These are phyloP conservation scores for Recurvomyces mirabilis DNA, from an alignment of 495 filamentous ascomycete species.

Conservation along the genomic window DNA sequence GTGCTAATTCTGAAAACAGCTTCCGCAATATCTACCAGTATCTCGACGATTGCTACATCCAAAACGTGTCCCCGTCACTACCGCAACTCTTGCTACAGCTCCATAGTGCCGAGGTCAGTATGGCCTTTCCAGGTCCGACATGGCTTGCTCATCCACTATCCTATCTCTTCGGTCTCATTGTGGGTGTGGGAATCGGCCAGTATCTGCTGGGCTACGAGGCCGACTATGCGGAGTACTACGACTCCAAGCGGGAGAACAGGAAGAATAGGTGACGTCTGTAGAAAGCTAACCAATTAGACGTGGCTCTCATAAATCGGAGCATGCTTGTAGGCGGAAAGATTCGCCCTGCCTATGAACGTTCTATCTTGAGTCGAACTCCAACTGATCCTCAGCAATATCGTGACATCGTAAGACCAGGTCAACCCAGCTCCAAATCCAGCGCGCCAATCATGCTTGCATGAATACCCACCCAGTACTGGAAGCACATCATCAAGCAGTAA, in stretches of 20 bases:
- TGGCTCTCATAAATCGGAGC: too few relatives aligned
- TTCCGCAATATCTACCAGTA: conserved; percentile 16
- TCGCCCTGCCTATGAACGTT: too few relatives aligned
- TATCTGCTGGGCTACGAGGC: conserved; percentile 12
- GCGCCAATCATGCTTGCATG: too few relatives aligned
- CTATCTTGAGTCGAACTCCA: too few relatives aligned
- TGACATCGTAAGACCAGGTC: too few relatives aligned
- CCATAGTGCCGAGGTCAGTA: conserved; percentile 11
- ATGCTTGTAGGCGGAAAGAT: too few relatives aligned
- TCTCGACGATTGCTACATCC: conserved; percentile 11
- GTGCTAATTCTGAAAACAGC: conserved; percentile 1
- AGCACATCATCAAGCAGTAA: too few relatives aligned
- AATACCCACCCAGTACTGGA: too few relatives aligned
- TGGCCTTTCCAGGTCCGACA: conserved; percentile 10
- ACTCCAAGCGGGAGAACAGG: background rate
- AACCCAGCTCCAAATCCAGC: too few relatives aligned
- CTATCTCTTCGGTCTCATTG: conserved; percentile 9
- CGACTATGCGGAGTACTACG: conserved; percentile 11
- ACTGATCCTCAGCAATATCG: too few relatives aligned
- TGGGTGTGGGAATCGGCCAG: conserved; percentile 6
- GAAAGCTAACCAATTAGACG: too few relatives aligned
- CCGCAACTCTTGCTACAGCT: conserved; percentile 10
- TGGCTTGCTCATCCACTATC: conserved; percentile 8
- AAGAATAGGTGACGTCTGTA: conserved; percentile 6
- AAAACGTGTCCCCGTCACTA: conserved; percentile 2